Percentiles rank a stretch among this genome's conserved stretches.
phyloP scores from a whole-genome alignment of 2,329 filamentous ascomycete species.

The Xylariaceae sp. region DNA sequence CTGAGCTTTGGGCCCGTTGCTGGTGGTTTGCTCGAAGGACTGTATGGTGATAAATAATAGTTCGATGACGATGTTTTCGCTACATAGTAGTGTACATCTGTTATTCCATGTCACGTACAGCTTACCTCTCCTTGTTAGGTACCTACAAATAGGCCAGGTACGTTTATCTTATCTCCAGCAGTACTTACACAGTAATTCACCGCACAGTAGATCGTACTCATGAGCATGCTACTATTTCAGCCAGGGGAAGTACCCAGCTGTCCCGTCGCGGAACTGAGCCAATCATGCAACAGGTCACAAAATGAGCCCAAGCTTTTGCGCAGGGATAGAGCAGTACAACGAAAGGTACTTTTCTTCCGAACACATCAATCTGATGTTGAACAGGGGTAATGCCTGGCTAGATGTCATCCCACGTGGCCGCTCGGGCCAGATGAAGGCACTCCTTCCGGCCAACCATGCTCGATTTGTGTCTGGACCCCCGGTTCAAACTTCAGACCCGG shows the following conservation, averaged over 20 bases:
- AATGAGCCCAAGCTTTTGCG: constrained; percentile 3
- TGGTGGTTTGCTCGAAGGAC: not conserved
- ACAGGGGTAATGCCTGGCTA: constrained; percentile 26
- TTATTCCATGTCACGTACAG: too few relatives aligned
- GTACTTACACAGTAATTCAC: too few relatives aligned
- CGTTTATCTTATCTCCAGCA: too few relatives aligned
- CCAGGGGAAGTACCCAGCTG: too few relatives aligned
- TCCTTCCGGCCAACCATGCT: constrained; percentile 16
- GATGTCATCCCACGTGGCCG: constrained; percentile 29
- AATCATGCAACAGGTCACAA: constrained; percentile 8
- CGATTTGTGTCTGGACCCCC: constrained; percentile 7
- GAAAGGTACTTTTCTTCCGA: constrained; percentile 16
- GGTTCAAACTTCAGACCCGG: not conserved
- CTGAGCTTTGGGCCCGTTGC: constrained; percentile 1
- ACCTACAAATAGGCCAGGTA: too few relatives aligned
- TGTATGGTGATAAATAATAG: not conserved
- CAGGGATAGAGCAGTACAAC: too few relatives aligned
- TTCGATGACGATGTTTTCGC: not conserved
- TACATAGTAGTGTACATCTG: too few relatives aligned
- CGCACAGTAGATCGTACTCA: too few relatives aligned
- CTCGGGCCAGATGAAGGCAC: constrained; percentile 24
- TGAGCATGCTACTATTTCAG: too few relatives aligned
- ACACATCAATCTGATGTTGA: constrained; percentile 23
- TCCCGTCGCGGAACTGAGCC: constrained; percentile 5
- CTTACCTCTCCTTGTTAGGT: too few relatives aligned